Evolutionary conservation across 2,329 filamentous ascomycete species (phyloP).

Genomic region (Xylogone sp.): DNA sequence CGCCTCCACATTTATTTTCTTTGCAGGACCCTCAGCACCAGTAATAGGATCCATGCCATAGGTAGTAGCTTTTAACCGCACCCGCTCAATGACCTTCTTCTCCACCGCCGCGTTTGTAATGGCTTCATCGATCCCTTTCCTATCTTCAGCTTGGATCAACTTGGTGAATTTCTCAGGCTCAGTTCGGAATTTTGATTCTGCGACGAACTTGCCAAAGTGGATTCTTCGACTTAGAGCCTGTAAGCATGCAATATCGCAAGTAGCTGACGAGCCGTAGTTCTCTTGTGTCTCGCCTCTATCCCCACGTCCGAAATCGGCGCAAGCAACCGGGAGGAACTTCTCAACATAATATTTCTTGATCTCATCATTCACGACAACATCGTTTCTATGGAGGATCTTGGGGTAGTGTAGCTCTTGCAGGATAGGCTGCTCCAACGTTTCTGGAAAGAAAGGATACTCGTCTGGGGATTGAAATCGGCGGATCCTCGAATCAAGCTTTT

Average conservation of each 20-base stretch:
- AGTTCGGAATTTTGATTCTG: slow-evolving; percentile 88
- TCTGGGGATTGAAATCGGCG: slow-evolving; percentile 94
- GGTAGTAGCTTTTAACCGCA: slow-evolving; percentile 84
- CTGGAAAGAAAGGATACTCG: slow-evolving; percentile 95
- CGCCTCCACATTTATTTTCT: slow-evolving; percentile 91
- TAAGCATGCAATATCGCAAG: slow-evolving; percentile 83
- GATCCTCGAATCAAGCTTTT: slow-evolving; percentile 86
- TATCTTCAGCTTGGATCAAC: slow-evolving; percentile 78
- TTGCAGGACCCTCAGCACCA: slow-evolving; percentile 54
- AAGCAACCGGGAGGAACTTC: slow-evolving; percentile 78
- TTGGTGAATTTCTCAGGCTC: slow-evolving; percentile 77
- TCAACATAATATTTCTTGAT: slow-evolving; percentile 84
- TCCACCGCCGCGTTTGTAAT: slow-evolving; percentile 91
- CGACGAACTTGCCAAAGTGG: slow-evolving; percentile 98
- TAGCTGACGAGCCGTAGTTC: slow-evolving; percentile 92
- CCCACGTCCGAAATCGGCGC: slow-evolving; percentile 68
- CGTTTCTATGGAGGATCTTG: slow-evolving; percentile 78
- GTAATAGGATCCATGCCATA: slow-evolving; percentile 87
- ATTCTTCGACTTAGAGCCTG: slow-evolving; percentile 88
- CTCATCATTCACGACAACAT: slow-evolving; percentile 84
- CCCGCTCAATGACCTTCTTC: slow-evolving; percentile 81
- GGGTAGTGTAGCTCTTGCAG: slow-evolving; percentile 89
- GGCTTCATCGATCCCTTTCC: slow-evolving; percentile 76
- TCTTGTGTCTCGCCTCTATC: slow-evolving; percentile 85
- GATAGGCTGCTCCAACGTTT: slow-evolving; percentile 73